These are phyloP conservation scores for Lecanoromycetidae sp. DNA, from an alignment of 2,329 filamentous ascomycete species.

Conservation along the genomic window DNA sequence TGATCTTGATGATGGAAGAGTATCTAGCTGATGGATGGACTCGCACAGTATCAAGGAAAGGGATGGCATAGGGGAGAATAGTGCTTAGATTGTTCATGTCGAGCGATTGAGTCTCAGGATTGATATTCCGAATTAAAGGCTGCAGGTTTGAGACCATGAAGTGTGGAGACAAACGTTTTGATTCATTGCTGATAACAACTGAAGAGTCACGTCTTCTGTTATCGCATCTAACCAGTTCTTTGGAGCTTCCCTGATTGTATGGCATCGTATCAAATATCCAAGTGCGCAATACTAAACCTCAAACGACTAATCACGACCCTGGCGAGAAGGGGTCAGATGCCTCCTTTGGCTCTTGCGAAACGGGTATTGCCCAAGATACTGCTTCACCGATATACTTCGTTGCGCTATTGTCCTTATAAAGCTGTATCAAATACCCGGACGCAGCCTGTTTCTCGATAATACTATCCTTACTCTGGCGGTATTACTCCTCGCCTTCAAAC, in stretches of 20 bases:
- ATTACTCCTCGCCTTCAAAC: conserved; percentile 7
- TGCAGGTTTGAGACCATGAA: not conserved
- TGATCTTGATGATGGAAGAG: too few relatives aligned
- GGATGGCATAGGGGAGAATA: too few relatives aligned
- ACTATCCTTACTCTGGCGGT: not conserved
- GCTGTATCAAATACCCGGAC: conserved; percentile 5
- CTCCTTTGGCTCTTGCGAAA: not conserved
- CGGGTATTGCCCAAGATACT: conserved; percentile 6
- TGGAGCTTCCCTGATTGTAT: not conserved
- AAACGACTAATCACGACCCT: too few relatives aligned
- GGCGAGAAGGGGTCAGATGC: not conserved
- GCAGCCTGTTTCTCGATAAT: conserved; percentile 3
- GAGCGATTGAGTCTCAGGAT: too few relatives aligned
- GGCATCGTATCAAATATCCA: not conserved
- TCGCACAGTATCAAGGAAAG: too few relatives aligned
- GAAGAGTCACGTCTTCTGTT: not conserved
- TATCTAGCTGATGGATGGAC: too few relatives aligned
- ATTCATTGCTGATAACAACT: not conserved
- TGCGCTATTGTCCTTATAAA: conserved; percentile 3
- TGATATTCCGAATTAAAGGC: too few relatives aligned
- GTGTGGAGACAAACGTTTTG: not conserved
- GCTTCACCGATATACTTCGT: conserved; percentile 4
- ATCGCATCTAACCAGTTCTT: not conserved
- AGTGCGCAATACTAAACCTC: not conserved
- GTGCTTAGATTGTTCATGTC: too few relatives aligned